Conservation (phyloP, 441 rosid genomes). For the Hura crepitans region DNA sequence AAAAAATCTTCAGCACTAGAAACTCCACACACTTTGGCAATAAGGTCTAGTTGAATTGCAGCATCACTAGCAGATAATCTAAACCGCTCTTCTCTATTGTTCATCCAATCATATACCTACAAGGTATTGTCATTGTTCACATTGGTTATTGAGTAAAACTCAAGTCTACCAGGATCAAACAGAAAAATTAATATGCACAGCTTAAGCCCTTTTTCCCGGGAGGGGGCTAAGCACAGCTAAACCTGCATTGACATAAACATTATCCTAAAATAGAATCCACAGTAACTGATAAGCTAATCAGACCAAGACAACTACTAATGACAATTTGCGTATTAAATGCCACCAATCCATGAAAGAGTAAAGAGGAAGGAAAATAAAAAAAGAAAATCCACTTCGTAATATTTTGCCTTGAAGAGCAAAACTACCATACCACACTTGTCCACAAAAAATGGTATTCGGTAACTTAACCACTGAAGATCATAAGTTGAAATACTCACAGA, state of each 20-base stretch:
- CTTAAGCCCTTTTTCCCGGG: too few relatives aligned
- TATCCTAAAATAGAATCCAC: neutral
- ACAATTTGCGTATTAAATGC: neutral
- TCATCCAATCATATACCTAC: conserved; percentile 94
- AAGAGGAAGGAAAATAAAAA: neutral
- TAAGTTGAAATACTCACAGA: too few relatives aligned
- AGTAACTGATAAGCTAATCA: neutral
- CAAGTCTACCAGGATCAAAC: neutral
- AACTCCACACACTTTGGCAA: conserved; percentile 78
- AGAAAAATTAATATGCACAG: neutral
- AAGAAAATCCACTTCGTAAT: neutral
- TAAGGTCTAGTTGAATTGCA: conserved; percentile 83
- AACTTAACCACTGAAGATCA: neutral
- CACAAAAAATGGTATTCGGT: neutral
- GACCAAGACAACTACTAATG: neutral
- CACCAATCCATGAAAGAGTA: too few relatives aligned
- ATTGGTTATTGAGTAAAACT: neutral
- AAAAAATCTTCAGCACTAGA: conserved; percentile 65
- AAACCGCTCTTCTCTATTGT: conserved; percentile 63
- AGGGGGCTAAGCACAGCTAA: too few relatives aligned
- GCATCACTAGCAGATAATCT: conserved; percentile 72
- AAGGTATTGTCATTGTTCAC: conserved; percentile 4
- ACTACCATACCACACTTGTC: neutral
- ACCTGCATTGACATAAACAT: neutral
- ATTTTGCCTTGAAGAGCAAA: neutral